Evolutionary conservation across 441 rosid species (phyloP).

Genomic region (Pelargonium citronellum): DNA sequence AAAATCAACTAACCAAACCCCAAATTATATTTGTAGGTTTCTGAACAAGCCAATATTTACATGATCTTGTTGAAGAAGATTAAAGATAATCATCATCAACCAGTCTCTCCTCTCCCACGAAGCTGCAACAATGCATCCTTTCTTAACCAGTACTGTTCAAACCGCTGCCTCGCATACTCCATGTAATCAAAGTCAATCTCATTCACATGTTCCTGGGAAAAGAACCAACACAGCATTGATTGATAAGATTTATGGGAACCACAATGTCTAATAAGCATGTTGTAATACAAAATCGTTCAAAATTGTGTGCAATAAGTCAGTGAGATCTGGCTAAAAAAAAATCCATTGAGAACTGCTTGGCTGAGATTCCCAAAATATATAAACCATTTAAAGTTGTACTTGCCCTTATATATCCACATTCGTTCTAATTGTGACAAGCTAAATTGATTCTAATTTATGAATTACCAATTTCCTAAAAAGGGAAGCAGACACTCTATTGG

Average conservation of each 20-base stretch:
- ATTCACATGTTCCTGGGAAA: conserved; percentile 71
- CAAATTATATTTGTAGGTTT: too few species aligned
- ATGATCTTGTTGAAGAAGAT: neutral
- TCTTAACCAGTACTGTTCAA: conserved; percentile 68
- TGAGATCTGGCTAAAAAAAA: too few species aligned
- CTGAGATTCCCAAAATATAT: neutral
- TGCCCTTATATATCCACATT: too few species aligned
- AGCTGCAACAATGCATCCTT: conserved; percentile 26
- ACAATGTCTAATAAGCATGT: neutral
- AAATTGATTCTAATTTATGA: too few species aligned
- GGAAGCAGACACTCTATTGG: too few species aligned
- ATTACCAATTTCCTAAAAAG: too few species aligned
- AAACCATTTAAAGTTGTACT: too few species aligned
- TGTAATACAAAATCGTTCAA: neutral
- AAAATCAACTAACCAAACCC: too few species aligned
- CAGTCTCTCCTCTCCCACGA: neutral
- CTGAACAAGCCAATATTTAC: neutral
- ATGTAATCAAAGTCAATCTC: conserved; percentile 71
- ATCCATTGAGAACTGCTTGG: neutral
- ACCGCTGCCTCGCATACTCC: conserved; percentile 91
- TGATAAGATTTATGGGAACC: neutral
- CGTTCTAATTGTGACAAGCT: too few species aligned
- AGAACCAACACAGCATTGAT: neutral
- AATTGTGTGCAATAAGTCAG: too few species aligned
- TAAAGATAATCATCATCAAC: neutral